Evolutionary conservation across 768 basidiomycete genomes (phyloP).

Genomic region (Leccinum subtestaceum): DNA sequence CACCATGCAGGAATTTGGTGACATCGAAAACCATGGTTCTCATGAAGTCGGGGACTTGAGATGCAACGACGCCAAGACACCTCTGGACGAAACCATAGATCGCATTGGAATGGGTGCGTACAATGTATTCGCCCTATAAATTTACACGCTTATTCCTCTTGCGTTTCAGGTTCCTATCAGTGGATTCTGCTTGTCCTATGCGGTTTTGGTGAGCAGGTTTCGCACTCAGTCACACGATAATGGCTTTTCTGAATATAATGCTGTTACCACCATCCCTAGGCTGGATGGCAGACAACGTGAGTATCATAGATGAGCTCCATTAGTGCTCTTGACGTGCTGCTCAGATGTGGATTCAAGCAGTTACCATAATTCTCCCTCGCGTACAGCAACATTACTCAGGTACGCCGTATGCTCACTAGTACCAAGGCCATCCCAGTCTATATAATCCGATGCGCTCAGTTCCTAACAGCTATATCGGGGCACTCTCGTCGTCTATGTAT

Average conservation of each 20-base stretch:
- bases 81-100: slow-evolving; percentile 84
- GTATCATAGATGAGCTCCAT: slow-evolving; percentile 12
- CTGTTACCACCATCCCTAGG: slow-evolving; percentile 41
- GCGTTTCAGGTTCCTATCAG: slow-evolving; percentile 60
- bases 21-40: slow-evolving; percentile 22
- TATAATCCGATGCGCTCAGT: slow-evolving; percentile 40
- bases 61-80: slow-evolving; percentile 46
- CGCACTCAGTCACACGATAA: background rate
- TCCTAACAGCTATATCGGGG: slow-evolving; percentile 72
- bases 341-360: slow-evolving; percentile 92
- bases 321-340: slow-evolving; percentile 26
- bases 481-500: slow-evolving; percentile 85
- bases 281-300: slow-evolving; percentile 92
- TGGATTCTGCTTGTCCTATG: slow-evolving; percentile 82
- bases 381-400: slow-evolving; percentile 88
- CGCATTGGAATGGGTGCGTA: slow-evolving; percentile 80
- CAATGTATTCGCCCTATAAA: background rate
- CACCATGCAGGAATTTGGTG: background rate
- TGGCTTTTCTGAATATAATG: background rate
- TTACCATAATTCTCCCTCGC: slow-evolving; percentile 90
- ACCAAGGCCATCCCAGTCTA: background rate
- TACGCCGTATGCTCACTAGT: slow-evolving; percentile 26
- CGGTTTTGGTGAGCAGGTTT: slow-evolving; percentile 69
- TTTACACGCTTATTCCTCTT: background rate
- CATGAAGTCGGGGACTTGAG: slow-evolving; percentile 24